phyloP scores from a whole-genome alignment of 805 yeast species.

The Tetrapisispora nanseiensis region DNA sequence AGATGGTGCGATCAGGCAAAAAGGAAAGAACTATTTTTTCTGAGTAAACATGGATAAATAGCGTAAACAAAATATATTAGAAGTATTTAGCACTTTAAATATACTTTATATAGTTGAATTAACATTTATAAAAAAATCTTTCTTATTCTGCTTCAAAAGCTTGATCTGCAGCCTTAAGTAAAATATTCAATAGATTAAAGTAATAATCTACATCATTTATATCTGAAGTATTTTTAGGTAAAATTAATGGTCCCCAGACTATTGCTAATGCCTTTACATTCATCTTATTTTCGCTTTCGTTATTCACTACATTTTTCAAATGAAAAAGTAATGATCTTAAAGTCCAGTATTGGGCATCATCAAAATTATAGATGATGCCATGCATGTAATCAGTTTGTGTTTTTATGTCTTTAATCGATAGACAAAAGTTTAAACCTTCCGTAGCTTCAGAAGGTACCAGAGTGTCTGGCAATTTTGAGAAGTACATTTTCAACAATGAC shows the following conservation, averaged over 20 bases:
- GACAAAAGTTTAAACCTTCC: constrained; percentile 38
- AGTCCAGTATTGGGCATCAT: constrained; percentile 93
- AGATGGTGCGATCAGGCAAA: constrained; percentile 5
- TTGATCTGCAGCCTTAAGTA: constrained; percentile 73
- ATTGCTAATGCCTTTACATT: constrained; percentile 69
- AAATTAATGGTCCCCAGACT: constrained; percentile 89
- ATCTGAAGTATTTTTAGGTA: constrained; percentile 57
- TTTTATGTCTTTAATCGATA: constrained; percentile 56
- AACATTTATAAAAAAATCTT: not conserved
- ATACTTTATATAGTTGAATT: not conserved
- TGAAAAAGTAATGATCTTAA: constrained; percentile 79
- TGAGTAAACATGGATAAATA: too few relatives aligned
- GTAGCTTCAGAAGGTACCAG: constrained; percentile 21
- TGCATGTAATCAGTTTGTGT: constrained; percentile 69
- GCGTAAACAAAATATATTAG: too few relatives aligned
- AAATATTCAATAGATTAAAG: constrained; percentile 71
- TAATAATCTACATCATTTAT: constrained; percentile 69
- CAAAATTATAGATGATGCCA: constrained; percentile 77
- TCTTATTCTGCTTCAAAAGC: constrained; percentile 55
- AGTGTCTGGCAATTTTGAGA: constrained; percentile 67
- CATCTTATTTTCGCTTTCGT: constrained; percentile 68
- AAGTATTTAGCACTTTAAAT: too few relatives aligned
- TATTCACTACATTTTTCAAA: constrained; percentile 58
- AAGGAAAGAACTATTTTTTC: not conserved
- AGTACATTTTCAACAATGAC: constrained; percentile 72